Base-by-base conservation (phyloP, 139 green algal species). In the Volvox reticuliferus region DNA sequence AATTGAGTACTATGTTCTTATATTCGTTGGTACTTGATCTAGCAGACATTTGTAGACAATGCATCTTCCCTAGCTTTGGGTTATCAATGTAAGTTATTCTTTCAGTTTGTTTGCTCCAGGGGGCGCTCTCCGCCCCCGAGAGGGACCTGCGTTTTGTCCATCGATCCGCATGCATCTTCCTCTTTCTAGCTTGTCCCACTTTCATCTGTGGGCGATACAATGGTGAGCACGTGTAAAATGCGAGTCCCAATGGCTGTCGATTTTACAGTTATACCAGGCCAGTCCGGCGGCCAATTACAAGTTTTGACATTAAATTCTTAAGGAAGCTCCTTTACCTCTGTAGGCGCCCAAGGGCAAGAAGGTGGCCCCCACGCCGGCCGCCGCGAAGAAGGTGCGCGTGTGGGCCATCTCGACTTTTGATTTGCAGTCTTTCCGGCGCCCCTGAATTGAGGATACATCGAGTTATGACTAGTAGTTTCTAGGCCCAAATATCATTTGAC, bases 291-390 rank as follows among this genome's bases (percentile, higher is more conserved):
- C 78, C 36, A 67, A 37, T 9, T 35, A 14, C 12, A 33, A n/a
- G 36, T 79, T 33, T 75, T 75, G 67, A 14, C 73, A 33, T 37
- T 12, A 18, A 35, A 33, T 36, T 24, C 18, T 82, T 36, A 26
- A 26, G 32, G 1, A 82, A 62, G 62, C 55, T 19, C 71, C n/a
- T n/a, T 69, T 1, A 63, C 62, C 16, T 67, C 30, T 86, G 67
- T 76, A 95, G 94, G 93, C 95, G 69, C 93, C 94, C 71, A 98
- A 98, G 94, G 86, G 86, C 71, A 98, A 97, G 94, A 97, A 97
- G 93, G 95, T 97, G 50, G 96, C 96, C 44, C 91, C 96, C 32
- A 93, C 94, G 37, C 96, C 96, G 14, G 91, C 93, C 55, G 96
- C 92, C 68, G 94, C 95, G 17, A 96, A 93, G 88, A 98, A 98